Evolutionary conservation across 345 rosid species (phyloP).

Genomic region (Reutealis trisperma): DNA sequence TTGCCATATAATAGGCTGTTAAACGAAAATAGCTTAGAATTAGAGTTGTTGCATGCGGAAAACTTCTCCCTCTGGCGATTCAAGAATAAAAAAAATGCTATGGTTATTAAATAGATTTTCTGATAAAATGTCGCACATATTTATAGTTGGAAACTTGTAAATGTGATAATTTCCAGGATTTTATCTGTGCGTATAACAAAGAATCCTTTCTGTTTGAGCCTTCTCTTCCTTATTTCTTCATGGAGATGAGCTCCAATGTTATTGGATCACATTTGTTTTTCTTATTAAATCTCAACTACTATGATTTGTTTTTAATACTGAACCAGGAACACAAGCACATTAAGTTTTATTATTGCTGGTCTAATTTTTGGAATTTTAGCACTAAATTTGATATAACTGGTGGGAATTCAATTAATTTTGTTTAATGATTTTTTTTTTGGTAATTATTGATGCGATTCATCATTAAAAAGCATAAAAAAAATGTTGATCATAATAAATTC

Average conservation of each 20-base stretch:
- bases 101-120: too few relatives aligned
- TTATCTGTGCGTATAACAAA: constrained; percentile 26
- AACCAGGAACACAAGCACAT: too few relatives aligned
- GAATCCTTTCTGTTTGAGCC: constrained; percentile 21
- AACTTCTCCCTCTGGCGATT: neutral
- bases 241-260: constrained; percentile 56
- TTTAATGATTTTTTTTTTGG: too few relatives aligned
- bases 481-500: too few relatives aligned
- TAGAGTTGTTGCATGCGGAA: neutral
- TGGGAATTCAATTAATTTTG: too few relatives aligned
- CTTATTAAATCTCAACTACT: too few relatives aligned
- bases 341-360: too few relatives aligned
- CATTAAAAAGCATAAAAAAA: too few relatives aligned
- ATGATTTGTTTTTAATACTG: too few relatives aligned
- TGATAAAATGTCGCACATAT: constrained; percentile 5
- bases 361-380: too few relatives aligned
- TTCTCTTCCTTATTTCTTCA: neutral
- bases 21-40: fast-evolving
- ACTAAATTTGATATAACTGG: too few relatives aligned
- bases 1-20: neutral
- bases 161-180: constrained; percentile 17
- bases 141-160: constrained; percentile 13
- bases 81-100: neutral
- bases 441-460: too few relatives aligned
- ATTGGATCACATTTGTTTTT: constrained; percentile 37